Percentiles rank a stretch among this genome's conserved stretches.
phyloP scores from a whole-genome alignment of 225 moss, liverwort and hornwort species.

The Climacium dendroides region DNA sequence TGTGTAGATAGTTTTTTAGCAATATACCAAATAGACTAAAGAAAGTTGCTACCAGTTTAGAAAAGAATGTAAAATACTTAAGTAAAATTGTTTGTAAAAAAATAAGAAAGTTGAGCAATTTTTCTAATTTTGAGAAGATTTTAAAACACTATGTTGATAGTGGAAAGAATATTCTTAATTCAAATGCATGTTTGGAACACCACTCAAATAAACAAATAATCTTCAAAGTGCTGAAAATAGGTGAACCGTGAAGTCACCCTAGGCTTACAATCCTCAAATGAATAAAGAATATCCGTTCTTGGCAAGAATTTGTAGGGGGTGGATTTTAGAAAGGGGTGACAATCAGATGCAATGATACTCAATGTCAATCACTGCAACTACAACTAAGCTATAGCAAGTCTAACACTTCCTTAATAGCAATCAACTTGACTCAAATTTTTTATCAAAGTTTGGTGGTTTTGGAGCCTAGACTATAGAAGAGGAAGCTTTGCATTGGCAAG shows the following conservation, averaged over 20 bases:
- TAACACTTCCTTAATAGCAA: background rate
- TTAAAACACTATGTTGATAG: background rate
- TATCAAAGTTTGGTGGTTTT: background rate
- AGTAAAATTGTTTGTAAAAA: background rate
- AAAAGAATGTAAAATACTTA: too few species aligned
- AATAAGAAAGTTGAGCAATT: background rate
- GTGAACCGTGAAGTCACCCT: background rate
- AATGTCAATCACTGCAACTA: background rate
- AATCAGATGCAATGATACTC: background rate
- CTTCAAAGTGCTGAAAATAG: background rate
- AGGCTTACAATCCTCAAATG: background rate
- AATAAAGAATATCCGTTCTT: too few species aligned
- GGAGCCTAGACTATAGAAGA: accelerated
- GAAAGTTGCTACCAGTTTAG: too few species aligned
- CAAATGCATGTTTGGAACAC: background rate
- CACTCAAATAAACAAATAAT: background rate
- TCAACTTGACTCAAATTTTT: background rate
- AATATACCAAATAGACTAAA: background rate
- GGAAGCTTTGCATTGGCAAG: background rate
- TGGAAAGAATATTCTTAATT: background rate
- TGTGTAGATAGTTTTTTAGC: background rate
- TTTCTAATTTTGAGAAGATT: background rate
- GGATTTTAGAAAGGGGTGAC: background rate
- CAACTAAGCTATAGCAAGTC: background rate
- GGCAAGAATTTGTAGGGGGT: background rate